Evolutionary conservation across 768 basidiomycete genomes (phyloP).

Genomic region (Tulasnella sp.): DNA sequence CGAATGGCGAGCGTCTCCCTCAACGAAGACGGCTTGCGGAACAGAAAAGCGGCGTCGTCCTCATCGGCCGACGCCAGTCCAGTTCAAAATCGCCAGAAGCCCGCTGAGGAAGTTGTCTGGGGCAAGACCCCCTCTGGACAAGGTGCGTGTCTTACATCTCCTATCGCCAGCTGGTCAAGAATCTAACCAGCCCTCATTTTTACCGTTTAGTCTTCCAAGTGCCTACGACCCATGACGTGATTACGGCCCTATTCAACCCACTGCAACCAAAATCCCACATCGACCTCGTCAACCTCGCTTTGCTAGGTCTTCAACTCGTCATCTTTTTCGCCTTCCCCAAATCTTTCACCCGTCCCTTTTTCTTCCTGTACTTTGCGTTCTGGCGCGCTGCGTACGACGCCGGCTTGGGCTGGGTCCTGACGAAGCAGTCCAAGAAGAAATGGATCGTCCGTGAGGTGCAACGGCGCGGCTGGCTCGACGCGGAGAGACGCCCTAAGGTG

Average conservation of each 20-base stretch:
- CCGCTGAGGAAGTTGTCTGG: constrained; percentile 66
- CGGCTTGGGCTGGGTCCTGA: constrained; percentile 90
- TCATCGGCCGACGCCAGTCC: neutral
- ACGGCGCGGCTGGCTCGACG: constrained; percentile 85
- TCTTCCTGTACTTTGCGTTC: constrained; percentile 86
- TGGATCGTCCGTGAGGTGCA: constrained; percentile 87
- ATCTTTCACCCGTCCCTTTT: constrained; percentile 56
- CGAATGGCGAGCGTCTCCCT: constrained; percentile 16
- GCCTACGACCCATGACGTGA: constrained; percentile 85
- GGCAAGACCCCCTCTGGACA: constrained; percentile 80
- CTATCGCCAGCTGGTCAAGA: neutral
- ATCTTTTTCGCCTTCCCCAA: constrained; percentile 65
- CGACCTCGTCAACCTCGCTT: constrained; percentile 76
- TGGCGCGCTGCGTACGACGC: constrained; percentile 91
- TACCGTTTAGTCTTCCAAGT: constrained; percentile 74
- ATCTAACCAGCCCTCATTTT: constrained; percentile 2
- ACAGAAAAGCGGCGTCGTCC: neutral
- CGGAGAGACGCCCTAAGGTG: constrained; percentile 54
- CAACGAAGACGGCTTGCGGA: constrained; percentile 11
- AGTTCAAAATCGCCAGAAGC: neutral
- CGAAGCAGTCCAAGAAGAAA: constrained; percentile 90
- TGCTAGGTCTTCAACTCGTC: constrained; percentile 73
- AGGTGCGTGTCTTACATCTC: constrained; percentile 49
- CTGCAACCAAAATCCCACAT: constrained; percentile 81
- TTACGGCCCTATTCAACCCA: constrained; percentile 82